Evolutionary conservation across 495 filamentous ascomycete genomes (phyloP), one percentile per base, ranked within the genome.

Genomic region (Neurospora sp.): DNA sequence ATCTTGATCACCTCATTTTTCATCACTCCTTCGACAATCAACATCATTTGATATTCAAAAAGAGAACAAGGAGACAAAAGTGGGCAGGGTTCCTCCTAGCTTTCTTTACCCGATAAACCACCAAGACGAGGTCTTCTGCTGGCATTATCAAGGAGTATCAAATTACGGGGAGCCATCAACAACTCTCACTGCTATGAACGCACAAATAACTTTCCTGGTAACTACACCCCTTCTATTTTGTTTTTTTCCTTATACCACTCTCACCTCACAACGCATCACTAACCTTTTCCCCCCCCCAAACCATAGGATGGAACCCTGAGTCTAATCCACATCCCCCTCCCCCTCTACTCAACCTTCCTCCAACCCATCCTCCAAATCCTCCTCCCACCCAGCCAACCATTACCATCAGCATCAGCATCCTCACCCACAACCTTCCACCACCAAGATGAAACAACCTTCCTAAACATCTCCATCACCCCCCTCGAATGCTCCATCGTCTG

Each of bases 401-500:
- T 62, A 62, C 54, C 54, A 62, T 62, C 48, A 12, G 44, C 71
- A 79, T 76, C 35, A 5, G 4, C 35, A 35, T 35, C 35, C 4
- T 4, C 35, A 35, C 31, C 31, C 31, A 35, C 59, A n/a, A 83
- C 81, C 37, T 40, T 76, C 39, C 82, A 86, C 77, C 84, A 93
- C 78, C 54, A 62, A 31, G 54, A 62, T 62, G 54, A 62, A 62
- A 62, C 54, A 31, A 90, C 91, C 46, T 99, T 99, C 81, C 86
- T 97, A 75, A 98, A 99, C 80, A 90, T 99, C 77, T 95, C 92
- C 48, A 87, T 99, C 76, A 98, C 94, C 0, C 93, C 94, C 0
- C 88, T 96, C 39, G 96, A 98, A 81, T 97, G 94, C 84, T 97
- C 94, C 5, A 87, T 99, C 48, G 94, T 96, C 70, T 98, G 96